Evolutionary conservation across 108 stramenopile genomes (phyloP).

Genomic region (Stephanodiscus triporus): DNA sequence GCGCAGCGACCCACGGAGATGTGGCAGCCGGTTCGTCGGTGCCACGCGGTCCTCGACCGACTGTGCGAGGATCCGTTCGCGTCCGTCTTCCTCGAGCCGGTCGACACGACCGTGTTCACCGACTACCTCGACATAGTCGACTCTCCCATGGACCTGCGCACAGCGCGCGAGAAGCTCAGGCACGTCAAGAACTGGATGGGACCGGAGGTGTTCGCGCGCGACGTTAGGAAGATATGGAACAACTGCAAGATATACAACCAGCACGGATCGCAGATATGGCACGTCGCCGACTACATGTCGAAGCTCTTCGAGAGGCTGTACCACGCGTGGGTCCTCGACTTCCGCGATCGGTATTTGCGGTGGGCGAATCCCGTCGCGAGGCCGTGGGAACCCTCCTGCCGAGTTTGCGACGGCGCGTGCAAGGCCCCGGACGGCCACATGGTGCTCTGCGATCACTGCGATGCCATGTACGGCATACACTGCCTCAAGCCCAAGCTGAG

Average conservation of each 20-base stretch:
- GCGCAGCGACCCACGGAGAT: constrained; percentile 83
- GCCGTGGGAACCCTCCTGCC: constrained; percentile 88
- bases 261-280: constrained; percentile 90
- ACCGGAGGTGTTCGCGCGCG: constrained; percentile 86
- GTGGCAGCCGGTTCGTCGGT: constrained; percentile 89
- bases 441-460: constrained; percentile 92
- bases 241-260: constrained; percentile 93
- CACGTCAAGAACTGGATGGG: constrained; percentile 65
- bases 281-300: constrained; percentile 93
- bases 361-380: constrained; percentile 82
- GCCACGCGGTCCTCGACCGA: constrained; percentile 75
- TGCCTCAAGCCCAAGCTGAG: constrained; percentile 78
- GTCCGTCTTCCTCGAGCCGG: constrained; percentile 88
- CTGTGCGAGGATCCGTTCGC: constrained; percentile 73
- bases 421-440: constrained; percentile 68
- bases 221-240: constrained; percentile 90
- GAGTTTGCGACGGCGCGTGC: constrained; percentile 70
- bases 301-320: constrained; percentile 91
- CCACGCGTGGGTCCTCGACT: constrained; percentile 89
- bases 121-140: constrained; percentile 87
- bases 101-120: constrained; percentile 72
- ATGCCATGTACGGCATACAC: constrained; percentile 75
- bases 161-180: constrained; percentile 65
- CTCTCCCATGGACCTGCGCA: constrained; percentile 91
- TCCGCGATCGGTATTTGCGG: constrained; percentile 83